Evolutionary conservation across 169 alveolate species (phyloP).

Genomic region (Cryptosporidium sp.): DNA sequence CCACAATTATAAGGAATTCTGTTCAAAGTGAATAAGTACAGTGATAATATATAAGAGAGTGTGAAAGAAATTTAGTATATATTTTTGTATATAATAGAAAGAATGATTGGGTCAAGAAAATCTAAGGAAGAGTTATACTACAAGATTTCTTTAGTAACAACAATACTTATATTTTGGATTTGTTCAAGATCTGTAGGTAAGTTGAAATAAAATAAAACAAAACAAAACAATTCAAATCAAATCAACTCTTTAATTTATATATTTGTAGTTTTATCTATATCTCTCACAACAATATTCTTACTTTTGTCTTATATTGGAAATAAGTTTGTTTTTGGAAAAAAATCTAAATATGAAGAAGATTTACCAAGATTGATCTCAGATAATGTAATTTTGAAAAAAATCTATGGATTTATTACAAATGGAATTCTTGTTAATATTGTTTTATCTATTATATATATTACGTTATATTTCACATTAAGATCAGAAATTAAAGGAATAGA

Average conservation of each 20-base stretch:
- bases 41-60: neutral
- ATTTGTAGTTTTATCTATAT: neutral
- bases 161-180: conserved; percentile 36
- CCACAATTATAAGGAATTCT: neutral
- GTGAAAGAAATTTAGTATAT: too few relatives aligned
- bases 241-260: neutral
- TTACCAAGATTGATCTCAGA: conserved; percentile 4
- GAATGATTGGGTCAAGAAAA: conserved; percentile 31
- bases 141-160: conserved; percentile 16
- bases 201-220: neutral
- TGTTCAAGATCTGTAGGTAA: conserved; percentile 54
- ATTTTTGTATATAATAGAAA: neutral
- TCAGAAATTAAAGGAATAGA: neutral
- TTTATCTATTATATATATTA: neutral
- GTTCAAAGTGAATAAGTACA: neutral
- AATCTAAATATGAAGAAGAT: conserved; percentile 27
- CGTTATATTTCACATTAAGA: neutral
- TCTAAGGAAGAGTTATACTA: conserved; percentile 37
- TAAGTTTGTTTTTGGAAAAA: neutral
- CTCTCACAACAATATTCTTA: conserved; percentile 2
- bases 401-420: neutral
- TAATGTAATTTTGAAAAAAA: neutral
- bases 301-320: conserved; percentile 26
- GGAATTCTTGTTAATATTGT: neutral
- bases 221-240: too few relatives aligned